Percentiles rank a stretch among this genome's conserved stretches.
These are phyloP conservation scores for Aotearoamyces nothofagi DNA, from an alignment of 2,329 filamentous ascomycete genomes.

Conservation along the genomic window DNA sequence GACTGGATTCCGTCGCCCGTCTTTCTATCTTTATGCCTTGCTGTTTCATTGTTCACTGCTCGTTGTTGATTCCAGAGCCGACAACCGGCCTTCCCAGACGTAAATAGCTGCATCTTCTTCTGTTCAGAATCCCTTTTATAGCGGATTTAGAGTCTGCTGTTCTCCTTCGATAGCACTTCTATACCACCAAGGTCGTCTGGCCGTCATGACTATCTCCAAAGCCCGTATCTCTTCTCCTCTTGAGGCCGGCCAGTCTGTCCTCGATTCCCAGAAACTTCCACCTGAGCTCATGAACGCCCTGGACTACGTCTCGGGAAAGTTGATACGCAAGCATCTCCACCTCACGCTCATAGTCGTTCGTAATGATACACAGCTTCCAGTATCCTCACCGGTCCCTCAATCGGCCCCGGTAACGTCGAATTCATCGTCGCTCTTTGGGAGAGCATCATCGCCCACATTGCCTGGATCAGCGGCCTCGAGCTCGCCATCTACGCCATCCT, in stretches of 20 bases:
- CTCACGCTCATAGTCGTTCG: conserved; percentile 42
- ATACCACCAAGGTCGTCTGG: too few species aligned
- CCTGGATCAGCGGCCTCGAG: conserved; percentile 5
- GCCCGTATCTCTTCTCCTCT: conserved; percentile 44
- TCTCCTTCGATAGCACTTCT: too few species aligned
- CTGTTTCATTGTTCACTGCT: too few species aligned
- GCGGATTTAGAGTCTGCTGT: too few species aligned
- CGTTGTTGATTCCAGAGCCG: too few species aligned
- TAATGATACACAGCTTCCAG: conserved; percentile 37
- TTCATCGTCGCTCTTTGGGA: conserved; percentile 1
- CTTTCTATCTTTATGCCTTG: too few species aligned
- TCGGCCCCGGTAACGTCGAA: background rate
- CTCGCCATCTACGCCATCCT: conserved; percentile 5
- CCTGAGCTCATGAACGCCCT: conserved; percentile 36
- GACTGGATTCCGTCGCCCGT: too few species aligned
- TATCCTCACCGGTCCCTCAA: conserved; percentile 7
- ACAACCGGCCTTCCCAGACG: too few species aligned
- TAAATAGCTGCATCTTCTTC: too few species aligned
- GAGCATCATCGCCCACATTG: conserved; percentile 1
- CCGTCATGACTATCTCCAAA: conserved; percentile 24
- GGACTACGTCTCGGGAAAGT: conserved; percentile 39
- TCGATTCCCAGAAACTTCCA: conserved; percentile 42
- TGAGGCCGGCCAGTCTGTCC: conserved; percentile 44
- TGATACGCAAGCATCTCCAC: conserved; percentile 38
- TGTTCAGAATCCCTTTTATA: too few species aligned